phyloP scores from a whole-genome alignment of 108 stramenopile genomes.

The Hondaea fermentalgiana region DNA sequence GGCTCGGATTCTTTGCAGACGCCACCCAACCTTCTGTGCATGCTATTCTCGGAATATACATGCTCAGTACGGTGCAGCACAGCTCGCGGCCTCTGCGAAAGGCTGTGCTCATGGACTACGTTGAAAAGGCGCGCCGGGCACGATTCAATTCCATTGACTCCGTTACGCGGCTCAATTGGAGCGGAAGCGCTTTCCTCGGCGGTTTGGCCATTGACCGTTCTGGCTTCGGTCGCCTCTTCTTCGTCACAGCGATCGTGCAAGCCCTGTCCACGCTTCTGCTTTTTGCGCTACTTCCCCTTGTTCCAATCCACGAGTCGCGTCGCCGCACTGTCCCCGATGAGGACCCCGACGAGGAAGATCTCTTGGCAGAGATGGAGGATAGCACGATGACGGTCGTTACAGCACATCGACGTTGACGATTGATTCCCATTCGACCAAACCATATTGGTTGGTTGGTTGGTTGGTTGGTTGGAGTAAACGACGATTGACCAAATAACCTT shows the following conservation, averaged over 20 bases:
- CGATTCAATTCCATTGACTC: constrained; percentile 35
- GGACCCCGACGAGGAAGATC: neutral
- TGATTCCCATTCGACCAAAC: neutral
- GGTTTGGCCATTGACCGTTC: constrained; percentile 52
- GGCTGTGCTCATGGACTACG: constrained; percentile 32
- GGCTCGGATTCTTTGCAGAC: constrained; percentile 45
- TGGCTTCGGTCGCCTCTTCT: constrained; percentile 58
- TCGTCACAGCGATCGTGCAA: constrained; percentile 59
- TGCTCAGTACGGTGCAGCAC: constrained; percentile 26
- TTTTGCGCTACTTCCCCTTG: constrained; percentile 41
- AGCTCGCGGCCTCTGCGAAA: constrained; percentile 27
- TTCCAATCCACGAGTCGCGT: constrained; percentile 25
- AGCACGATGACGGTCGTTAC: neutral
- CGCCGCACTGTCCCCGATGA: neutral
- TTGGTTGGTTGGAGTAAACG: no score
- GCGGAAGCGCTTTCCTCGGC: constrained; percentile 63
- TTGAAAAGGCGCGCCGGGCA: constrained; percentile 20
- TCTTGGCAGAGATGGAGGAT: neutral
- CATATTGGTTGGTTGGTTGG: no score
- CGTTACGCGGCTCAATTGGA: constrained; percentile 60
- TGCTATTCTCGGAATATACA: constrained; percentile 33
- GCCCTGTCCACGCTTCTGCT: constrained; percentile 25
- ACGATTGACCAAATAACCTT: no score
- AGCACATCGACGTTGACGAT: neutral
- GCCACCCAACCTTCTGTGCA: constrained; percentile 35